Conservation (phyloP, 192 early-diverging fungal species). For the Backusella tarrabulga region DNA sequence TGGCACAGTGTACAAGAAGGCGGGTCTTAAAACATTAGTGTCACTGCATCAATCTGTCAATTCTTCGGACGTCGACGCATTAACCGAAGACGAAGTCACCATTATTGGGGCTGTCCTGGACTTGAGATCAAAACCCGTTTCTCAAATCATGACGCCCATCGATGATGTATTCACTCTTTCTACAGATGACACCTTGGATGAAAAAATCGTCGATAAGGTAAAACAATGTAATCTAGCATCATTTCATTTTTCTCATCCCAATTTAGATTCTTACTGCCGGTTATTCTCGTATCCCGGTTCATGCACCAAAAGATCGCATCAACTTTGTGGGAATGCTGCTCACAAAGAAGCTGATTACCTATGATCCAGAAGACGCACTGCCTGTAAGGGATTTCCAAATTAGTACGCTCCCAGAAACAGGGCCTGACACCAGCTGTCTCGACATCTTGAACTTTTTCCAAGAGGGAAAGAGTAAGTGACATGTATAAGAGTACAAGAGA, state of each 20-base stretch:
- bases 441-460: slow-evolving; percentile 83
- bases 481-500: not conserved
- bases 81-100: slow-evolving; percentile 75
- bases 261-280: slow-evolving; percentile 57
- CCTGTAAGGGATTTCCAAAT: slow-evolving; percentile 59
- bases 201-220: slow-evolving; percentile 45
- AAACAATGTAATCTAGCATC: not conserved
- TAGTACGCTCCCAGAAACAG: slow-evolving; percentile 48
- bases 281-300: slow-evolving; percentile 75
- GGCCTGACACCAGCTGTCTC: slow-evolving; percentile 52
- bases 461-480: slow-evolving; percentile 60
- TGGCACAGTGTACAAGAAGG: slow-evolving; percentile 84
- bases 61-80: slow-evolving; percentile 47
- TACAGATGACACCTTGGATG: slow-evolving; percentile 55
- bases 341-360: slow-evolving; percentile 69
- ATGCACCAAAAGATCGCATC: slow-evolving; percentile 48
- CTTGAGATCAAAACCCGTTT: slow-evolving; percentile 66
- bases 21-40: slow-evolving; percentile 72
- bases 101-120: slow-evolving; percentile 77
- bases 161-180: slow-evolving; percentile 66
- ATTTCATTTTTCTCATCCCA: not conserved
- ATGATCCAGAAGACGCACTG: slow-evolving; percentile 64
- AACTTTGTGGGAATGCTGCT: slow-evolving; percentile 75
- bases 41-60: slow-evolving; percentile 67
- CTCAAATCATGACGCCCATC: slow-evolving; percentile 68